Evolutionary conservation across 371 early-diverging fungal species (phyloP).

Genomic region (Apophysomyces sp.): DNA sequence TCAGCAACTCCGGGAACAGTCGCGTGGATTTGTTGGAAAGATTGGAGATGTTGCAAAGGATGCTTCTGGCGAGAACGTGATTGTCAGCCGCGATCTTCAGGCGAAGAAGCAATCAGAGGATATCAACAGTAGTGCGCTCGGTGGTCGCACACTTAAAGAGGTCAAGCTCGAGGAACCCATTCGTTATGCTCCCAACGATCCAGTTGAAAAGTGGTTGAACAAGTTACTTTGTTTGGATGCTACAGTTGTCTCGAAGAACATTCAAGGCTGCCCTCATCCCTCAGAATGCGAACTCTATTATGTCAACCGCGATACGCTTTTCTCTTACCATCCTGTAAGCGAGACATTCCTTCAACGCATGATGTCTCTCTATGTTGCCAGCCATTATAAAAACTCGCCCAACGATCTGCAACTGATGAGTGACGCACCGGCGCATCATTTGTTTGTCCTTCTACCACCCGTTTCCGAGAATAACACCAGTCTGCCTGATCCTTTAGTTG

Average conservation of each 20-base stretch:
- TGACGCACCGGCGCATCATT: slow-evolving; percentile 98
- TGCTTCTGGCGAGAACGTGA: slow-evolving; percentile 39
- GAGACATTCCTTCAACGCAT: slow-evolving; percentile 97
- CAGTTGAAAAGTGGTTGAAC: slow-evolving; percentile 98
- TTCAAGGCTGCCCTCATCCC: slow-evolving; percentile 91
- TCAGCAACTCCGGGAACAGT: slow-evolving; percentile 90
- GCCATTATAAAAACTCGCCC: slow-evolving; percentile 99
- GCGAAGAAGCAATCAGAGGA: slow-evolving; percentile 47
- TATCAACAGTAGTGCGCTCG: slow-evolving; percentile 37
- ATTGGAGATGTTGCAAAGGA: slow-evolving; percentile 41
- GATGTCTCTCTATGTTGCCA: slow-evolving; percentile 96
- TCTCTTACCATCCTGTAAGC: slow-evolving; percentile 93
- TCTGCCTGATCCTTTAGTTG: slow-evolving; percentile 94
- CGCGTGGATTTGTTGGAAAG: slow-evolving; percentile 72
- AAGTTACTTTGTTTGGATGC: slow-evolving; percentile 93
- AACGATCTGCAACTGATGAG: slow-evolving; percentile 98
- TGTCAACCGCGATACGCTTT: slow-evolving; percentile 96
- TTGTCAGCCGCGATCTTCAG: slow-evolving; percentile 60
- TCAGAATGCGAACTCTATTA: slow-evolving; percentile 93
- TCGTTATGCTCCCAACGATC: slow-evolving; percentile 91
- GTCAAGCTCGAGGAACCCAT: slow-evolving; percentile 95
- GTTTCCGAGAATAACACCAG: slow-evolving; percentile 65
- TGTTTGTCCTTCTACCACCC: slow-evolving; percentile 96
- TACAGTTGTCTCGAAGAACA: slow-evolving; percentile 67
- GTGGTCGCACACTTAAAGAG: slow-evolving; percentile 85